Conservation (phyloP, 164 flowering plant species). For the Warburgia ugandensis region DNA sequence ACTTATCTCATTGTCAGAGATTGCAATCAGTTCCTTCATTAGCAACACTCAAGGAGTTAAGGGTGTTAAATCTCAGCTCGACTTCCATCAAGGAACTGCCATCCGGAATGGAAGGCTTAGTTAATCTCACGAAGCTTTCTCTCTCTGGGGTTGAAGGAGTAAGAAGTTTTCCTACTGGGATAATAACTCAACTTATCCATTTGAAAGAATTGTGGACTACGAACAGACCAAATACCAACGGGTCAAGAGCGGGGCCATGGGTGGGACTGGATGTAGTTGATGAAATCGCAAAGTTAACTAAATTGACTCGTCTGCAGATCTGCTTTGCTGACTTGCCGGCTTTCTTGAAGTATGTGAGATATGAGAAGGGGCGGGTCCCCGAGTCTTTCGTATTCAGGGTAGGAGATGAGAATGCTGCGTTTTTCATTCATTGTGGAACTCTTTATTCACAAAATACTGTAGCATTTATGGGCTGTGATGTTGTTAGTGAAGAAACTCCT, state of each 20-base stretch:
- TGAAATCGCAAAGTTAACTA: not conserved
- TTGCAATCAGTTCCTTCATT: slow-evolving; percentile 14
- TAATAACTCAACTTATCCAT: no score
- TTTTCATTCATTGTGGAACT: no score
- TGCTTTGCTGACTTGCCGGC: no score
- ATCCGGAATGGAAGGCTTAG: slow-evolving; percentile 3
- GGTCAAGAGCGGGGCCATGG: no score
- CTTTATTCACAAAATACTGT: no score
- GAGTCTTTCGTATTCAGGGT: no score
- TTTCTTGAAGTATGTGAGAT: no score
- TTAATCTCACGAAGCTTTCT: slow-evolving; percentile 10
- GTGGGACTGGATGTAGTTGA: not conserved
- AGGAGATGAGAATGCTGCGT: no score
- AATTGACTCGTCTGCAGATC: not conserved
- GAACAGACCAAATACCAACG: not conserved
- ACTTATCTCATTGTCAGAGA: slow-evolving; percentile 3
- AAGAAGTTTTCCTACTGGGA: not conserved
- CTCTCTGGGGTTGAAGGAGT: no score
- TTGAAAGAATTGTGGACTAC: not conserved
- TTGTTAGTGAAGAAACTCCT: no score
- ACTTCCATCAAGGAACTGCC: slow-evolving; percentile 4
- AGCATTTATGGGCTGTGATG: no score
- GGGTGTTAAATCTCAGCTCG: slow-evolving; percentile 5
- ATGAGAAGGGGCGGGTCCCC: no score
- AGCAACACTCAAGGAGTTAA: slow-evolving; percentile 9